Evolutionary conservation across 208 protist genomes (phyloP).

Genomic region (Crithidia thermophila): DNA sequence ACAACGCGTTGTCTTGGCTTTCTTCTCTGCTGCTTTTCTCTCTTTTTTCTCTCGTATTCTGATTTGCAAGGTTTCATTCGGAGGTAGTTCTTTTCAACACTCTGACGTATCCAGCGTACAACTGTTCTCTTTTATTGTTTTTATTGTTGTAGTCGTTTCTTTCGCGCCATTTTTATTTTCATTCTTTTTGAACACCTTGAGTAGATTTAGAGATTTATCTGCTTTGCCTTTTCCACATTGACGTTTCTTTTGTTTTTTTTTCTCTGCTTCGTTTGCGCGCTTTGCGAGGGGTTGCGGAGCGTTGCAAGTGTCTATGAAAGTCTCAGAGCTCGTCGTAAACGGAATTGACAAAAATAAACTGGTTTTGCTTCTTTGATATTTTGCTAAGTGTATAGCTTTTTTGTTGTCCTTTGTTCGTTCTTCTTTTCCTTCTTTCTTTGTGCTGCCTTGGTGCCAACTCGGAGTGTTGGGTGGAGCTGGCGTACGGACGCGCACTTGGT

Average conservation of each 20-base stretch:
- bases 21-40: background rate
- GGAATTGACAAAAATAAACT: too few relatives aligned
- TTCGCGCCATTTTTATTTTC: too few relatives aligned
- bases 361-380: background rate
- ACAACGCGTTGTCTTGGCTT: background rate
- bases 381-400: background rate
- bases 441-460: background rate
- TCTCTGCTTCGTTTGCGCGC: too few relatives aligned
- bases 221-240: too few relatives aligned
- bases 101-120: background rate
- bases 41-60: background rate
- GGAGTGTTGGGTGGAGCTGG: too few relatives aligned
- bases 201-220: too few relatives aligned
- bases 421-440: slow-evolving; percentile 3
- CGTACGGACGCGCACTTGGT: too few relatives aligned
- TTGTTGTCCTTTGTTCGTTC: background rate
- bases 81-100: background rate
- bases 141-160: background rate
- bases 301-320: too few relatives aligned
- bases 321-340: too few relatives aligned
- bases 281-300: too few relatives aligned
- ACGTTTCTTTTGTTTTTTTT: slow-evolving; percentile 1
- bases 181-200: too few relatives aligned
- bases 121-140: background rate
- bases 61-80: background rate